Evolutionary conservation across 768 basidiomycete genomes (phyloP).

Genomic region (Amanita rimosa): DNA sequence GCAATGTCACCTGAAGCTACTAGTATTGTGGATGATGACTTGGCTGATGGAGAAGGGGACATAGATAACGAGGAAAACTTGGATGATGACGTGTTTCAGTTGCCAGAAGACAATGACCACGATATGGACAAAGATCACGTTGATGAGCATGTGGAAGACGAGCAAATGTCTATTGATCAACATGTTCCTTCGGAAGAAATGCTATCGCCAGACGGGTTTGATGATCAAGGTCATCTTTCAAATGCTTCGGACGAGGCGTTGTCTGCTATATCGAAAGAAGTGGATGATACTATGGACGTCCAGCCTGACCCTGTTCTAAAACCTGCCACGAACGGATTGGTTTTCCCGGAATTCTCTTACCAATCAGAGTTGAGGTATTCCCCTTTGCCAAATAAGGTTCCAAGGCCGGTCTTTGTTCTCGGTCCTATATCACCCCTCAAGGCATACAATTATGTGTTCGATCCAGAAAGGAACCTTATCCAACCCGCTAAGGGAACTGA

Average conservation of each 20-base stretch:
- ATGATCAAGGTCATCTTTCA: background rate
- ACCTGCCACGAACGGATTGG: background rate
- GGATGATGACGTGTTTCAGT: constrained; percentile 1
- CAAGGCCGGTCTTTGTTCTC: constrained; percentile 18
- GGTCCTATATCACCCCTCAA: constrained; percentile 13
- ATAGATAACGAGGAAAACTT: constrained; percentile 10
- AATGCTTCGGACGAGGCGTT: background rate
- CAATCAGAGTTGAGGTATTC: constrained; percentile 7
- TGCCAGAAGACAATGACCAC: background rate
- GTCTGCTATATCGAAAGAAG: background rate
- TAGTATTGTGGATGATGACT: constrained; percentile 10
- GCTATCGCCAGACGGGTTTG: background rate
- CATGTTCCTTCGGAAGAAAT: background rate
- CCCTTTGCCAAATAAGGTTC: background rate
- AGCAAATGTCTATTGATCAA: background rate
- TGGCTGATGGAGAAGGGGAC: constrained; percentile 7
- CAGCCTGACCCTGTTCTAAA: background rate
- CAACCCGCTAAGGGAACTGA: constrained; percentile 6
- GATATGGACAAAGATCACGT: background rate
- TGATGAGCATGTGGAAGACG: background rate
- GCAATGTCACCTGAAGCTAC: constrained; percentile 5
- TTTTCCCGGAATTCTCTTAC: background rate
- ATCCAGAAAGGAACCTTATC: background rate
- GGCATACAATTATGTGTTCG: constrained; percentile 5
- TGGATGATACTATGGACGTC: background rate